Evolutionary conservation across 140 eudicot genomes (phyloP).

Genomic region (Flaveria floridana): DNA sequence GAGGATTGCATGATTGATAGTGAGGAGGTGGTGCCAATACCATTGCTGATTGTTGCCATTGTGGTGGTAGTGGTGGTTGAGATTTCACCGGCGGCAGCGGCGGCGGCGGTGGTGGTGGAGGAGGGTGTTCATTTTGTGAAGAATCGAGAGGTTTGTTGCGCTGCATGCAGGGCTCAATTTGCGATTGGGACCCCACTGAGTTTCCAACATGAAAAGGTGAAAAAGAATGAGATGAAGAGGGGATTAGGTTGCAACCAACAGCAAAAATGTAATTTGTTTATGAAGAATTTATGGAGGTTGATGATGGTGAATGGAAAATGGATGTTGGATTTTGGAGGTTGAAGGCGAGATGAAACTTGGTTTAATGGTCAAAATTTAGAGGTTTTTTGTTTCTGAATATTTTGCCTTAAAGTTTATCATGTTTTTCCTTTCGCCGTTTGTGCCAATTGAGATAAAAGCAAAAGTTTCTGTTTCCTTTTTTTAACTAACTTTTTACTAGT

Average conservation of each 20-base stretch:
- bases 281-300: constrained; percentile 18
- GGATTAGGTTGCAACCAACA: constrained; percentile 25
- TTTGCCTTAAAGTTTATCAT: too few relatives aligned
- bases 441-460: too few relatives aligned
- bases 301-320: constrained; percentile 26
- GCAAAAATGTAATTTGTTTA: neutral
- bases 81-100: constrained; percentile 9
- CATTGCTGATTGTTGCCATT: constrained; percentile 25
- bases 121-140: constrained; percentile 22
- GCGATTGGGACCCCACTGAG: constrained; percentile 33
- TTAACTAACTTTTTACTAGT: too few relatives aligned
- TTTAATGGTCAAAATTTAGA: constrained; percentile 23
- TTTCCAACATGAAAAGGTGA: constrained; percentile 28
- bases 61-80: constrained; percentile 25
- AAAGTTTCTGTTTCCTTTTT: too few relatives aligned
- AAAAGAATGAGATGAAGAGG: constrained; percentile 22
- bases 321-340: constrained; percentile 18
- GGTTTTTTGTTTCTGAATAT: neutral
- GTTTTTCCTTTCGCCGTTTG: too few relatives aligned
- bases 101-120: neutral
- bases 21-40: constrained; percentile 35
- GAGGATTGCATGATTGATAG: constrained; percentile 18
- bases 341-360: constrained; percentile 17
- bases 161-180: constrained; percentile 37
- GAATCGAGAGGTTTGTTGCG: constrained; percentile 24